A percentile compares a stretch with the other conserved stretches of the same genome.
phyloP scores from a whole-genome alignment of 495 filamentous ascomycete genomes.

The Peziza echinospora region DNA sequence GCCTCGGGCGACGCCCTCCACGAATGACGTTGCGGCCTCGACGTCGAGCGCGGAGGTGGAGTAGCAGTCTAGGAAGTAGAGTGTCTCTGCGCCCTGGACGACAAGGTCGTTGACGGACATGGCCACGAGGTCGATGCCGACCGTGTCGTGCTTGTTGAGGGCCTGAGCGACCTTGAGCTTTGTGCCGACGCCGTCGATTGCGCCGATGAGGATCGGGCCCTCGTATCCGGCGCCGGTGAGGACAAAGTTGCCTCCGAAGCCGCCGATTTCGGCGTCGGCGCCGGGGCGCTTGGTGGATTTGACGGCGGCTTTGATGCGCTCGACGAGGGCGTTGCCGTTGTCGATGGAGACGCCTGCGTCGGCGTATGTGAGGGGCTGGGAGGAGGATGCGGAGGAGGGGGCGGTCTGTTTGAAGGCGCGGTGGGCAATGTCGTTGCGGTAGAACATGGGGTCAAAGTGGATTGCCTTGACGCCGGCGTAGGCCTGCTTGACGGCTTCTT shows the following conservation, averaged over 20 bases:
- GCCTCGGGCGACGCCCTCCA: conserved; percentile 67
- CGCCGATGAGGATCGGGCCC: conserved; percentile 61
- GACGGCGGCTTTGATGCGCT: conserved; percentile 68
- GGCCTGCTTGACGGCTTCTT: conserved; percentile 61
- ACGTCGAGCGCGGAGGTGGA: conserved; percentile 70
- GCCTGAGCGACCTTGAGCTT: conserved; percentile 87
- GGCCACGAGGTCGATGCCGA: conserved; percentile 87
- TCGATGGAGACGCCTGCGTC: conserved; percentile 79
- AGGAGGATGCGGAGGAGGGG: conserved; percentile 9
- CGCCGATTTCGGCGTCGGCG: conserved; percentile 76
- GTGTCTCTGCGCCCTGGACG: conserved; percentile 78
- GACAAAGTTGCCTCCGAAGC: conserved; percentile 81
- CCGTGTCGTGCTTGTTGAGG: conserved; percentile 70
- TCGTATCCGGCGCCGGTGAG: conserved; percentile 55
- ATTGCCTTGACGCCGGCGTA: conserved; percentile 62
- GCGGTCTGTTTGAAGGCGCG: conserved; percentile 19
- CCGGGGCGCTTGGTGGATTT: conserved; percentile 59
- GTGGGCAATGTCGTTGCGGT: conserved; percentile 79
- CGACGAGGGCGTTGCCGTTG: conserved; percentile 72
- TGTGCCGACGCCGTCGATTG: conserved; percentile 89
- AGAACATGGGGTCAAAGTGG: conserved; percentile 77
- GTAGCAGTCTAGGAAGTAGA: conserved; percentile 94
- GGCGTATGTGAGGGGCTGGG: conserved; percentile 96
- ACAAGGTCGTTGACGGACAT: conserved; percentile 98
- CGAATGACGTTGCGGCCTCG: conserved; percentile 51